Evolutionary conservation across 129 eudicot species (phyloP).

Genomic region (Centaurea solstitialis): DNA sequence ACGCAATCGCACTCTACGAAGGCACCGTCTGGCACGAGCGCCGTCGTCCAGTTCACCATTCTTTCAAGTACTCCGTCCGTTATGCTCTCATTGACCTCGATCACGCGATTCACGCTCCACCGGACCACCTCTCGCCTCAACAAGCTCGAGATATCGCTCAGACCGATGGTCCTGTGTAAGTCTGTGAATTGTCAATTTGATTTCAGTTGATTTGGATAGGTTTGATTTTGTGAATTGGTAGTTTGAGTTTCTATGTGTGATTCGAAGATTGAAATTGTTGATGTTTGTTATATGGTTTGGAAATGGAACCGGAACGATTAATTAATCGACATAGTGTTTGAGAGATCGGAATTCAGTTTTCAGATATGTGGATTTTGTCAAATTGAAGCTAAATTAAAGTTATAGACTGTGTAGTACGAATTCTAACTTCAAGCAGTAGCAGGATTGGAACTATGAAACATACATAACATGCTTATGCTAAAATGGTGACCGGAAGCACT

Average conservation of each 20-base stretch:
- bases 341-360: neutral
- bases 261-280: neutral
- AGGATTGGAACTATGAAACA: neutral
- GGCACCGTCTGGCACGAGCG: conserved; percentile 99
- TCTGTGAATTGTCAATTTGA: neutral
- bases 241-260: neutral
- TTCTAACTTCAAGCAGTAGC: neutral
- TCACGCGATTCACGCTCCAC: conserved; percentile 40
- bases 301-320: neutral
- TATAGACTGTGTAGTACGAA: neutral
- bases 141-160: conserved; percentile 59
- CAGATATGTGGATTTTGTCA: neutral
- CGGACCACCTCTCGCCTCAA: conserved; percentile 58
- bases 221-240: neutral
- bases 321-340: neutral
- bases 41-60: conserved; percentile 93
- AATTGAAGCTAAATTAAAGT: neutral
- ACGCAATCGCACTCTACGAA: conserved; percentile 6
- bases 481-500: neutral
- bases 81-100: conserved; percentile 88
- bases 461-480: neutral
- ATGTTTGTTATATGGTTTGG: neutral
- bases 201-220: neutral
- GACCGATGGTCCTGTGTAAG: conserved; percentile 87
- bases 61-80: conserved; percentile 73